These are phyloP conservation scores for Colletotrichum eremochloae DNA, from an alignment of 2,329 filamentous ascomycete genomes.

Conservation along the genomic window DNA sequence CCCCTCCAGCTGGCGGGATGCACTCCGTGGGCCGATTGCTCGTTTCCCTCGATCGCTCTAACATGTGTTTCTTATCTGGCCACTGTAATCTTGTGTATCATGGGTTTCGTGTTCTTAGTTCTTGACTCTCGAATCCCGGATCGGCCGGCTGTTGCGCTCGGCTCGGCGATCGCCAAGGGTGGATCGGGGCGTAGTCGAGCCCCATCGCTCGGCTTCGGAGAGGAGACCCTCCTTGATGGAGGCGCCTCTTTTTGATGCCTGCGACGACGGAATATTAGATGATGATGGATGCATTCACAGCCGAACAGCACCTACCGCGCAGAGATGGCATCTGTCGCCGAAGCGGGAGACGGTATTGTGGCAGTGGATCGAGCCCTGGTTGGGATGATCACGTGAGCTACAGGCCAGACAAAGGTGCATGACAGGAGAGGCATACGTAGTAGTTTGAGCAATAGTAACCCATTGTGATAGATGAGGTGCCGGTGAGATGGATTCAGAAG, in stretches of 20 bases:
- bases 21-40: conserved; percentile 25
- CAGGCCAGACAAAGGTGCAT: not conserved
- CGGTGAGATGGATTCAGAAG: not conserved
- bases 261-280: not conserved
- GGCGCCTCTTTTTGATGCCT: conserved; percentile 41
- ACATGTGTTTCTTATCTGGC: not conserved
- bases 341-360: conserved; percentile 49
- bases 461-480: conserved; percentile 43
- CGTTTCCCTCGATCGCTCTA: conserved; percentile 14
- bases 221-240: conserved; percentile 41
- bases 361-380: conserved; percentile 50
- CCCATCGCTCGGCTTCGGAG: conserved; percentile 40
- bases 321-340: conserved; percentile 49
- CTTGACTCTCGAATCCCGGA: conserved; percentile 38
- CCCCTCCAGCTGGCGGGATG: conserved; percentile 6
- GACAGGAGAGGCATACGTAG: conserved; percentile 45
- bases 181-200: conserved; percentile 32
- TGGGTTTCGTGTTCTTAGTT: conserved; percentile 14
- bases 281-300: not conserved
- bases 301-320: conserved; percentile 44
- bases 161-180: conserved; percentile 38
- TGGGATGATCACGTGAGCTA: conserved; percentile 19
- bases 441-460: conserved; percentile 52
- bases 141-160: conserved; percentile 36
- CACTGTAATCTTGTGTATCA: not conserved